Base-by-base conservation (phyloP, 805 yeast genomes). In the Pachysolen tannophilus region DNA sequence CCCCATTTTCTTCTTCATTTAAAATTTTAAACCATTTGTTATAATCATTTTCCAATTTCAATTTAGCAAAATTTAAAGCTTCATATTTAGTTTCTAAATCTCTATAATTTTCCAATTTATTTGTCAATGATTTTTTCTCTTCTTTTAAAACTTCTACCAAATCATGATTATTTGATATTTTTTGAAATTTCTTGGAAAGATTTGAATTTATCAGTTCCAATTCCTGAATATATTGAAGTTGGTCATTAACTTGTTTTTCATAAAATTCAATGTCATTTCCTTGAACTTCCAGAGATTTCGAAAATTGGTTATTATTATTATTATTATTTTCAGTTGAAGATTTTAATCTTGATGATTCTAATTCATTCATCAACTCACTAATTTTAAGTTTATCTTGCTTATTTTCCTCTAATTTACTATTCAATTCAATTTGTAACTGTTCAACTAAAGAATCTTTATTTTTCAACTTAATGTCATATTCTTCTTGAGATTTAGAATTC, bases 291-390 rank as follows among this genome's bases (percentile, higher is more conserved):
- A n/a, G n/a, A n/a, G n/a, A n/a, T n/a, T n/a, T n/a, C n/a, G n/a
- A n/a, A n/a, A n/a, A n/a, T n/a, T n/a, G n/a, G n/a, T n/a, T n/a
- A n/a, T n/a, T n/a, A n/a, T n/a, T n/a, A n/a, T n/a, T n/a, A n/a
- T n/a, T n/a, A n/a, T n/a, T n/a, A 5, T 8, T 23, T 23, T 23
- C 26, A 23, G 26, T 8, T 23, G 13, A 11, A 11, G 4, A 11
- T 7, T 23, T 23, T 8, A 23, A 23, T 5, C 26, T 11, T 23
- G 13, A 14, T 23, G 26, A 18, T 26, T 28, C 23, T 4, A 32
- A 20, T 13, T 38, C 34, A 5, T 37, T 34, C n/a, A 30, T 25
- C 17, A 34, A 29, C 9, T 32, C 33, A 5, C 24, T 14, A n/a
- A 32, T 17, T 13, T 31, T 27, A 10, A 15, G 16, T 19, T 38